Evolutionary conservation across 768 basidiomycete genomes (phyloP), one percentile per base, ranked within the genome.

Genomic region (Rhodotorula kratochvilovae): DNA sequence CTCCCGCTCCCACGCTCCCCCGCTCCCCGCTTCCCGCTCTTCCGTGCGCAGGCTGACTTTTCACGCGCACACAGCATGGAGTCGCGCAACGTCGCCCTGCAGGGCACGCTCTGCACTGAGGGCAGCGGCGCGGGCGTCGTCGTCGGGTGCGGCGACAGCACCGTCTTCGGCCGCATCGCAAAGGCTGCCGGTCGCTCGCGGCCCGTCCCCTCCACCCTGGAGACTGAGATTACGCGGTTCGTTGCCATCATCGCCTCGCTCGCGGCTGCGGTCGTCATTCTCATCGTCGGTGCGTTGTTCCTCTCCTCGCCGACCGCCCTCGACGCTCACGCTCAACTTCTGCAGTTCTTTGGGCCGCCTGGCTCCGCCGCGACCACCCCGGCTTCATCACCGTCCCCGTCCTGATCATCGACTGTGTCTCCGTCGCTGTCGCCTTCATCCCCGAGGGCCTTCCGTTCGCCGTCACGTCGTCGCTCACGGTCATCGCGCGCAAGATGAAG

Each of bases 71-170:
- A 29, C 71, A 76, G 51, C 77, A 84, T 81, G 25, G 80, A 80
- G 68, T 78, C 86, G 11, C 84, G 84, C 70, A 88, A 88, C 77
- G 84, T 87, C 63, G 86, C 85, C 16, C 80, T 88, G 5, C 85
- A 86, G 64, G 85, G 85, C 21, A 64, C 63, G 8, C 63, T 64
- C 17, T 55, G 53, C 43, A 54, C 53, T 3, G 39, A 42, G 15
- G 67, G 61, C 23, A 45, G n/a, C 36, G 75, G 58, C 31, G 19
- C 36, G 29, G 62, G 61, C n/a, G 35, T 70, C 60, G 61, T 68
- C 39, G 50, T 76, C 27, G 66, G 50, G 25, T 59, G 65, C 43
- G 75, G 75, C n/a, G 70, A 74, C 57, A 4, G 7, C 7, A 59
- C 58, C 27, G 46, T 68, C 36, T 70, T 61, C 66, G 86, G 86